phyloP scores from a whole-genome alignment of 768 basidiomycete genomes.

The Lentinula sp. region DNA sequence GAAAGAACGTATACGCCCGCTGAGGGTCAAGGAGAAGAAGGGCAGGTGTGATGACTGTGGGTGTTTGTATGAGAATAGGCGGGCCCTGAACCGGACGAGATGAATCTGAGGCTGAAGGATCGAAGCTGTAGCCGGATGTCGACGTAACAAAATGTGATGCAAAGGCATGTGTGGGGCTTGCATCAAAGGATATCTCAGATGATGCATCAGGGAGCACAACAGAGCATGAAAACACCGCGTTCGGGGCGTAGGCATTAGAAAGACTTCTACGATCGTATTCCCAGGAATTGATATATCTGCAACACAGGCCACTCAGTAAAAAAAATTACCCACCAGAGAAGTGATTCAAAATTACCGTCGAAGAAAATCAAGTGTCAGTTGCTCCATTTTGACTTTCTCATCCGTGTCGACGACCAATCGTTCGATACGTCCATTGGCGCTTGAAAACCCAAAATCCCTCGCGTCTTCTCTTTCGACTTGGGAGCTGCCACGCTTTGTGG shows the following conservation, averaged over 20 bases:
- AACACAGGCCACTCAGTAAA: not conserved
- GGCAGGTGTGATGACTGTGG: not conserved
- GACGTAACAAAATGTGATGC: slow-evolving; percentile 1
- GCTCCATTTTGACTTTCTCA: not conserved
- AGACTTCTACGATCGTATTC: not conserved
- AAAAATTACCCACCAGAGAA: not conserved
- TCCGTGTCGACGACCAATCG: not conserved
- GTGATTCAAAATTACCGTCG: not conserved
- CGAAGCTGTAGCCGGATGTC: not conserved
- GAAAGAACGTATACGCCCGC: not conserved
- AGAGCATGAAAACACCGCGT: not conserved
- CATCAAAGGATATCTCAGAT: not conserved
- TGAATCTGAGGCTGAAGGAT: not conserved
- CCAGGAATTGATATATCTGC: not conserved
- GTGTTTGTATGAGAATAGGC: not conserved
- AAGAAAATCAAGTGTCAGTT: not conserved
- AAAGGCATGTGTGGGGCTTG: not conserved
- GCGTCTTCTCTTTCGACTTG: not conserved
- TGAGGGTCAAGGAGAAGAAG: not conserved
- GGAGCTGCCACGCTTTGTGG: not conserved
- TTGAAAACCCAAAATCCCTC: not conserved
- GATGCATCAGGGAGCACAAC: not conserved
- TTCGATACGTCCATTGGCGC: not conserved
- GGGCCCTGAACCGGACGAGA: not conserved
- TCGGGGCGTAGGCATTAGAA: not conserved